Evolutionary conservation across 768 basidiomycete genomes (phyloP).

Genomic region (Kwoniella europaea): DNA sequence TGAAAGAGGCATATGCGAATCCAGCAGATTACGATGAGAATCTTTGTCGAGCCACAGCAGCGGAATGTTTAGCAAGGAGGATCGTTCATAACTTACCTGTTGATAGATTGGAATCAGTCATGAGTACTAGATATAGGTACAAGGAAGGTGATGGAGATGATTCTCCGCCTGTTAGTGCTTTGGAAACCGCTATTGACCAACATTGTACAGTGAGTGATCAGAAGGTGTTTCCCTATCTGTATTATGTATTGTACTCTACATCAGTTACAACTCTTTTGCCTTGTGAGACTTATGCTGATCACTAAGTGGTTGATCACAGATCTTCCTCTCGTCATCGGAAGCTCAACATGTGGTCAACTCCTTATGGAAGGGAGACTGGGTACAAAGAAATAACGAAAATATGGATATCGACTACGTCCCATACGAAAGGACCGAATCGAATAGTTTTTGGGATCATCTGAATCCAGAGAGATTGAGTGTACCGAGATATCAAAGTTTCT

Average conservation of each 20-base stretch:
- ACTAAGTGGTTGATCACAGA: constrained; percentile 53
- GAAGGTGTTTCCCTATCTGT: not conserved
- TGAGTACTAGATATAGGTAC: constrained; percentile 79
- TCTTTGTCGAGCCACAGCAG: constrained; percentile 69
- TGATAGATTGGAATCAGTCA: constrained; percentile 70
- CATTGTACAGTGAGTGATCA: constrained; percentile 67
- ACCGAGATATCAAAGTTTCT: constrained; percentile 86
- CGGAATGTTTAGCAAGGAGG: constrained; percentile 51
- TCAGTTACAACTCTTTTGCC: not conserved
- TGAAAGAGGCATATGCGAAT: constrained; percentile 78
- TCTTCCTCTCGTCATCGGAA: constrained; percentile 83
- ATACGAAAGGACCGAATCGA: constrained; percentile 66
- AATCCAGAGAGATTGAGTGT: constrained; percentile 79
- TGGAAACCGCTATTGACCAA: constrained; percentile 91
- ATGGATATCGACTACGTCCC: constrained; percentile 80
- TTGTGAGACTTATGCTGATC: not conserved
- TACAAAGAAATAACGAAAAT: constrained; percentile 76
- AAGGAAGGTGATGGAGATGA: constrained; percentile 73
- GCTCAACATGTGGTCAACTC: constrained; percentile 82
- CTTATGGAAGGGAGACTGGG: constrained; percentile 80
- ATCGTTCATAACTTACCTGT: constrained; percentile 73
- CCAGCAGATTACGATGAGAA: constrained; percentile 89
- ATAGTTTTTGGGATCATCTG: constrained; percentile 71
- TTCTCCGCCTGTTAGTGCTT: constrained; percentile 60
- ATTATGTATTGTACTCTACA: not conserved